phyloP scores from a whole-genome alignment of 176 grass and related monocot species.

The Secale cereale region DNA sequence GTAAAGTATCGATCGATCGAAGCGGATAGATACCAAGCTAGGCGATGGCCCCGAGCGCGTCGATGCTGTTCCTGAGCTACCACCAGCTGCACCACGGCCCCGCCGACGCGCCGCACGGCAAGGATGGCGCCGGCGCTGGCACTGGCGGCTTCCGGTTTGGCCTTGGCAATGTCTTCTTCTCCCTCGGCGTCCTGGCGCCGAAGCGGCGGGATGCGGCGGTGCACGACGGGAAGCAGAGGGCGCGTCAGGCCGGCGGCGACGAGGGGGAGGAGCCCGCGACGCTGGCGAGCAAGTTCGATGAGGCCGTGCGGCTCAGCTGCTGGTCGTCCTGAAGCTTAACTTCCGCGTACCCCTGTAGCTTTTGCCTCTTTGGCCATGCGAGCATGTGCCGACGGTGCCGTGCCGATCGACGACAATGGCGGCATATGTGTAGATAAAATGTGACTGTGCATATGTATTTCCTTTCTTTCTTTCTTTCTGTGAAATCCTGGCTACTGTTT shows the following conservation, averaged over 20 bases:
- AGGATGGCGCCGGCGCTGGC: too few species aligned
- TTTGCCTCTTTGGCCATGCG: too few species aligned
- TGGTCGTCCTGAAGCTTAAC: constrained; percentile 46
- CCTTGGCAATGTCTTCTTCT: not conserved
- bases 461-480: too few species aligned
- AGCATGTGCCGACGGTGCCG: too few species aligned
- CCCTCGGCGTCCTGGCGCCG: not conserved
- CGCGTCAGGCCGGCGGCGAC: not conserved
- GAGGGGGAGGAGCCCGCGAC: not conserved
- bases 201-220: not conserved
- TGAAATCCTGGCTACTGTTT: too few species aligned
- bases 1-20: not conserved
- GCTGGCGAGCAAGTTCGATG: constrained; percentile 49
- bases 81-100: constrained; percentile 48
- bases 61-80: constrained; percentile 85
- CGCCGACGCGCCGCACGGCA: not conserved
- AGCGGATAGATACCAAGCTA: not conserved
- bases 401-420: too few species aligned
- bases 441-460: too few species aligned
- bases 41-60: constrained; percentile 72
- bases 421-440: too few species aligned
- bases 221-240: not conserved
- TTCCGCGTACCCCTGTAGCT: too few species aligned
- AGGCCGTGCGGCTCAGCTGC: constrained; percentile 57
- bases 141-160: not conserved